phyloP scores from a whole-genome alignment of 176 grass and related monocot species.

The Aegilops longissima region DNA sequence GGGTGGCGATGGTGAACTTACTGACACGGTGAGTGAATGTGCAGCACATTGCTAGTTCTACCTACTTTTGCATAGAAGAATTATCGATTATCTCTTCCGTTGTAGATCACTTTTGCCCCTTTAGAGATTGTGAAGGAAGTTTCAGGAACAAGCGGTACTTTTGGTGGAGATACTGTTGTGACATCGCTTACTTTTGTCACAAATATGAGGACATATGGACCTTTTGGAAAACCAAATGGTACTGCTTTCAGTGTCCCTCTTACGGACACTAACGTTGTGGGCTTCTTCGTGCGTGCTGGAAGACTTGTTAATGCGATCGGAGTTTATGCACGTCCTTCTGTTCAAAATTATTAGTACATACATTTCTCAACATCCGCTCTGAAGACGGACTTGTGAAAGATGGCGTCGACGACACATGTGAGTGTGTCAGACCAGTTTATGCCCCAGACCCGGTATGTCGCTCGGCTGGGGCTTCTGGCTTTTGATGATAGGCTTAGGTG shows the following conservation, averaged over 20 bases:
- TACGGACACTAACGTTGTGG: not conserved
- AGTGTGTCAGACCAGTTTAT: too few species aligned
- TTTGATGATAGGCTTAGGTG: too few species aligned
- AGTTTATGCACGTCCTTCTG: not conserved
- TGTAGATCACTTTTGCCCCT: not conserved
- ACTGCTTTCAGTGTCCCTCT: not conserved
- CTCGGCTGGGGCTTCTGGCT: too few species aligned
- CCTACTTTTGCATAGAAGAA: not conserved
- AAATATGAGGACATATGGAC: not conserved
- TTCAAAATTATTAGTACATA: not conserved
- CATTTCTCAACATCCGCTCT: too few species aligned
- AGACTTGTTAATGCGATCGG: not conserved
- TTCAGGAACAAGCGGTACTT: not conserved
- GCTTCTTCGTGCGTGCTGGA: not conserved
- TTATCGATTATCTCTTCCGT: not conserved
- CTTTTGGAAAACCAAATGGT: not conserved
- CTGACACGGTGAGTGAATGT: not conserved
- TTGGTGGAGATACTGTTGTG: not conserved
- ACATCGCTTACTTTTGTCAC: not conserved
- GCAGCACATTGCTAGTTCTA: not conserved
- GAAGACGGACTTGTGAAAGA: too few species aligned
- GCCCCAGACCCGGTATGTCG: too few species aligned
- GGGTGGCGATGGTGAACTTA: not conserved
- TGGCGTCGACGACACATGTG: too few species aligned
- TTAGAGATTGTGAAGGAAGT: not conserved